Evolutionary conservation across 768 basidiomycete genomes (phyloP).

Genomic region (Favolaschia claudopus): DNA sequence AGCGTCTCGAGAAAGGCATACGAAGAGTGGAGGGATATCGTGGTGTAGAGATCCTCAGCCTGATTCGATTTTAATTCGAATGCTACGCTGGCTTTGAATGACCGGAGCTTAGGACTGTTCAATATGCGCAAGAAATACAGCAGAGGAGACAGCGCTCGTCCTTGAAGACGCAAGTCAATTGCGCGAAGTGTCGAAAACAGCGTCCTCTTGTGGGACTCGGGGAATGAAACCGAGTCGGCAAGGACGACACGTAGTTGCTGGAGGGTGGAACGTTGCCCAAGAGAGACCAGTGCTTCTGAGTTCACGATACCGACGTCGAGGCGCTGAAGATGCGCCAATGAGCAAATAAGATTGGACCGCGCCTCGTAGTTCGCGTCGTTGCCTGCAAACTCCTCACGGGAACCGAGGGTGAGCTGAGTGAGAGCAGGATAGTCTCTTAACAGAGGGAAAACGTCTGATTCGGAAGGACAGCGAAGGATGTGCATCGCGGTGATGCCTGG

Average conservation of each 20-base stretch:
- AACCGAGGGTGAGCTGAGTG: no score
- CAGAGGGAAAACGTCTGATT: not conserved
- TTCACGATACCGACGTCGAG: not conserved
- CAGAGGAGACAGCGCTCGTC: not conserved
- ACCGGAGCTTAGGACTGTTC: not conserved
- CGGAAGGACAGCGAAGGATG: not conserved
- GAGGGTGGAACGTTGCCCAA: not conserved
- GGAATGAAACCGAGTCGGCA: no score
- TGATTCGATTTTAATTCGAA: not conserved
- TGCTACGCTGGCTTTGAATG: not conserved
- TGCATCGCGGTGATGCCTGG: not conserved
- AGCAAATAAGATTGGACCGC: not conserved
- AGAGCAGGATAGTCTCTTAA: not conserved
- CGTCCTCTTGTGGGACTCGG: no score
- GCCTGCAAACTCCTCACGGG: not conserved
- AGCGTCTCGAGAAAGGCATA: no score
- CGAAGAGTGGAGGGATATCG: no score
- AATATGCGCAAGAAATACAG: not conserved
- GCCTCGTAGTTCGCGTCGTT: not conserved
- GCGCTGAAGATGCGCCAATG: not conserved
- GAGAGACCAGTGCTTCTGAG: not conserved
- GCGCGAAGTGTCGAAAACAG: not conserved
- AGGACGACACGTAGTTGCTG: not conserved
- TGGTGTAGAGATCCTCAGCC: not conserved
- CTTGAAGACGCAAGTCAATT: not conserved